phyloP scores from a whole-genome alignment of 176 grass and related monocot genomes.

The Raddia guianensis region DNA sequence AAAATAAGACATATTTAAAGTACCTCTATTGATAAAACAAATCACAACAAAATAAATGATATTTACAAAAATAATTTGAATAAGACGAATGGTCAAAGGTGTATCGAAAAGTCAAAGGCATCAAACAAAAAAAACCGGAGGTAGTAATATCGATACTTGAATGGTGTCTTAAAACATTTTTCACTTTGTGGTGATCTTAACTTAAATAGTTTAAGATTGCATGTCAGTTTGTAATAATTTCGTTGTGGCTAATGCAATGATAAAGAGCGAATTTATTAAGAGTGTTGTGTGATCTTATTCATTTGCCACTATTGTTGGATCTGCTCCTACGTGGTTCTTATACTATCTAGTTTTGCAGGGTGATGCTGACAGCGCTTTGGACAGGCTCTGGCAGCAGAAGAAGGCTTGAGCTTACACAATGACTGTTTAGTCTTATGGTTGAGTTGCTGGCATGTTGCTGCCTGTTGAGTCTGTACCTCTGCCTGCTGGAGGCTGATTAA shows the following conservation, averaged over 20 bases:
- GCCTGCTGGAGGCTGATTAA: too few relatives aligned
- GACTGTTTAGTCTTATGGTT: too few relatives aligned
- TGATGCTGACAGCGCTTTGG: conserved; percentile 61
- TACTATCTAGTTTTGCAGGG: conserved; percentile 39
- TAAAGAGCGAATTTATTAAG: background rate
- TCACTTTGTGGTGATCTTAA: background rate
- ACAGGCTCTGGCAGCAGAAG: conserved; percentile 64
- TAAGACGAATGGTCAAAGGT: too few relatives aligned
- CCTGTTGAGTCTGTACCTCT: too few relatives aligned
- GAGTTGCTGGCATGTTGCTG: too few relatives aligned
- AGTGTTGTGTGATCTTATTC: background rate
- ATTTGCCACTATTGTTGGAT: background rate
- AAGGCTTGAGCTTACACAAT: background rate
- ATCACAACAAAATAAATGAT: too few relatives aligned
- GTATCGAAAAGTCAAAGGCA: too few relatives aligned
- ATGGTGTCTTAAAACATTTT: background rate
- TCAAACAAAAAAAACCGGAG: too few relatives aligned
- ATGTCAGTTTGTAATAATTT: background rate
- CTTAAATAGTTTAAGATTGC: background rate
- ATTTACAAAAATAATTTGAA: too few relatives aligned
- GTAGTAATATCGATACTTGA: background rate
- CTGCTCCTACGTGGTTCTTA: conserved; percentile 8
- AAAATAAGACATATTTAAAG: too few relatives aligned
- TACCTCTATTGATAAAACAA: too few relatives aligned
- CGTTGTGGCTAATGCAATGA: background rate